Conservation (phyloP, 2,329 filamentous ascomycete genomes). For the Trichoderma sp. region DNA sequence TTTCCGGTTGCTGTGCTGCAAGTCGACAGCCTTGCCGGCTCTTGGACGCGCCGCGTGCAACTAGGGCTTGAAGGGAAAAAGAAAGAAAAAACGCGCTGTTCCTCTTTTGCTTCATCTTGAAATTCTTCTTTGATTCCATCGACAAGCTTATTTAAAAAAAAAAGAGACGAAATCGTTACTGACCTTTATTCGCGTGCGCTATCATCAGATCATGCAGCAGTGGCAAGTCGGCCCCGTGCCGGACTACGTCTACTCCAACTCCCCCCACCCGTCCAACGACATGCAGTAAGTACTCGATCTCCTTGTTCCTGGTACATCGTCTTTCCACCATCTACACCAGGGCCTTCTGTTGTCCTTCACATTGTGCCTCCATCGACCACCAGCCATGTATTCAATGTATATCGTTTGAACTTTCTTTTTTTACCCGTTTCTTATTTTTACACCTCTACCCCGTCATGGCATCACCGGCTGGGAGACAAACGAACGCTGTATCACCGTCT, state of each 20-base stretch:
- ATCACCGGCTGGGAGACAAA: constrained; percentile 21
- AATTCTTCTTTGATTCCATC: constrained; percentile 15
- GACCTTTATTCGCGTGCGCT: constrained; percentile 24
- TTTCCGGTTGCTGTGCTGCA: background rate
- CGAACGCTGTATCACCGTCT: constrained; percentile 28
- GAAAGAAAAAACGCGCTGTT: background rate
- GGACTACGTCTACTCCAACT: constrained; percentile 57
- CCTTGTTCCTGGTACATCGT: constrained; percentile 32
- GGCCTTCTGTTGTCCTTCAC: constrained; percentile 1
- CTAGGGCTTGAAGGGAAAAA: background rate
- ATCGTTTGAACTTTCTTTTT: background rate
- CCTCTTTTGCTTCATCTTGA: constrained; percentile 1
- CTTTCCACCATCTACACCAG: constrained; percentile 22
- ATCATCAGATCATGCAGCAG: constrained; percentile 55
- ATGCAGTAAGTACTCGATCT: constrained; percentile 55
- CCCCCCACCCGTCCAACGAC: constrained; percentile 53
- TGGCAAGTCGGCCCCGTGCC: constrained; percentile 60
- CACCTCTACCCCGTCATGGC: constrained; percentile 15
- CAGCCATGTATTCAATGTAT: constrained; percentile 24
- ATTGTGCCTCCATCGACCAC: constrained; percentile 2
- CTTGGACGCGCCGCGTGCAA: constrained; percentile 3
- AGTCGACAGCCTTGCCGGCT: constrained; percentile 1
- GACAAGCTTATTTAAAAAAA: constrained; percentile 6
- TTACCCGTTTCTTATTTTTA: constrained; percentile 7
- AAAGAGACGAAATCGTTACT: constrained; percentile 22